Evolutionary conservation across 225 moss, liverwort and hornwort species (phyloP), one percentile per base, ranked within the genome.

Genomic region (Neckera pumila): DNA sequence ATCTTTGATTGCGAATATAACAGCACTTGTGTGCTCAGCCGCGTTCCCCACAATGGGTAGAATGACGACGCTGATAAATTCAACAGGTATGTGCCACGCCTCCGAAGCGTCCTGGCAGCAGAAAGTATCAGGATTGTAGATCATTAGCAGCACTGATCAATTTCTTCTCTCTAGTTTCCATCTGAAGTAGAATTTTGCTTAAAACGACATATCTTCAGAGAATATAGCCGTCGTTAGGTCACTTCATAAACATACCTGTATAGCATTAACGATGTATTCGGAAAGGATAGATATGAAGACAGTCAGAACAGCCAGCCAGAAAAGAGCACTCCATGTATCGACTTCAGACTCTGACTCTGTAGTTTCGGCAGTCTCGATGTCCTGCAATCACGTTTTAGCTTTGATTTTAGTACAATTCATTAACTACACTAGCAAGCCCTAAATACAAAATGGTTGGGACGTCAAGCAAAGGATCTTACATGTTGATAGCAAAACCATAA

Each of bases 1-100:
- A 85, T 96, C 96, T 92, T 94, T 98, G 57, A 96, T 60, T 76
- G 96, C 95, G 69, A 96, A 96, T 77, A 96, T 92, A 70, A 98
- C 89, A n/a, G 97, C 95, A 91, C 96, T 94, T 33, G 94, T 92
- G 83, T 98, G 97, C 93, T 98, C 97, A 13, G 96, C 93, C 61
- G 97, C 95, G 85, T 98, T 98, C 25, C 97, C 97, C 79, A 98
- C 96, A 79, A 98, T 96, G 42, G 96, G 97, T n/a, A 98, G 74
- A 72, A 98, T 94, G 61, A 98, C 93, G 43, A 96, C 95, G 84
- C 96, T 95, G 45, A 96, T 95, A 86, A 95, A 96, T 14, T 92
- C 90, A 80, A 96, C 91, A 71, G 95, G 97, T 60, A 96, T 87
- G 83, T 95, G 87, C 95, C 95, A 96, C 47, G 89, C 93, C 66